Base-by-base conservation (phyloP, 2,329 filamentous ascomycete genomes). In the Fusarium coicis region DNA sequence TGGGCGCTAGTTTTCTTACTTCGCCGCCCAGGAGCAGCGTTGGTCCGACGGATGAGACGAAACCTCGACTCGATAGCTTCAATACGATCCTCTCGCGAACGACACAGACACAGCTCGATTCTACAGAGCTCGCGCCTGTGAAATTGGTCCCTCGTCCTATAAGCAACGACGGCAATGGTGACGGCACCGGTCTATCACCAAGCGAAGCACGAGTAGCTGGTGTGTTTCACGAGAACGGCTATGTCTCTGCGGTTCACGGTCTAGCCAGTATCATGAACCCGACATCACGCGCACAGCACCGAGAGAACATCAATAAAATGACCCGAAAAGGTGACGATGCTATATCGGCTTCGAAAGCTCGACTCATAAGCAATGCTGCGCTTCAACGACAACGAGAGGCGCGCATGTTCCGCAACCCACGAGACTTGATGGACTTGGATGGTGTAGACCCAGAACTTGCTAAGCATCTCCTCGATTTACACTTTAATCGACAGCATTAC, bases 401-500 rank as follows among this genome's bases (percentile, higher is more conserved):
- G 15, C 72, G 76, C 56, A 73, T 82, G 59, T 80, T 80, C 39
- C 74, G 78, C 2, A 76, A 78, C 26, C 80, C 80, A 3, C 63
- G 68, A 46, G 73, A 75, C n/a, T 52, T 77, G 44, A 79, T 82
- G 68, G 81, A 83, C 28, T 64, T 83, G 14, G 81, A 83, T 49
- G 82, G 80, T 12, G 74, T 74, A 6, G 72, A 77, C 32, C 74
- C 77, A 2, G 82, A 83, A 32, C 68, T 81, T 39, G 81, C 82
- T 3, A 79, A 76, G 62, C 81, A 83, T 71, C 74, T 84, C 10
- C 73, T 83, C 5, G 78, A 83, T n/a, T 52, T 83, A 1, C 80
- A 83, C 67, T 83, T 80, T 47, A 83, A 83, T 66, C 78, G 78
- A 26, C 80, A 81, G 49, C 81, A 83, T 54, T 79, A 78, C 23